Evolutionary conservation across 2,329 filamentous ascomycete genomes (phyloP).

Genomic region (Hyphodiscus sp.): DNA sequence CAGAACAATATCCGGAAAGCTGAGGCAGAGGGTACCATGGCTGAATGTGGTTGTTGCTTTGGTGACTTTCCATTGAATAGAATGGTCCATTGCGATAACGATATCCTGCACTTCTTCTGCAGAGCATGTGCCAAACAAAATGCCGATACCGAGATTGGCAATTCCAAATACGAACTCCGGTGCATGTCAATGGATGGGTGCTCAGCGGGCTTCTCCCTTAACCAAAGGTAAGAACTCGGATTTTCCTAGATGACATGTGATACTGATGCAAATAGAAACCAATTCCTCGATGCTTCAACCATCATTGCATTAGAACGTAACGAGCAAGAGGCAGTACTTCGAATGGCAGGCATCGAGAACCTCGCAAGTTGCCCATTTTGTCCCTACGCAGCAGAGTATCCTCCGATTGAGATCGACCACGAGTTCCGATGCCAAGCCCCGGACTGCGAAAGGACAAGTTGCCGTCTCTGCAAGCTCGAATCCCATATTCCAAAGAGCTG

Average conservation of each 20-base stretch:
- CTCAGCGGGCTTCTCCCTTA: constrained; percentile 48
- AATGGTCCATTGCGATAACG: constrained; percentile 59
- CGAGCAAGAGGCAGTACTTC: constrained; percentile 63
- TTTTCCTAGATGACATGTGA: neutral
- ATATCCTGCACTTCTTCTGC: constrained; percentile 56
- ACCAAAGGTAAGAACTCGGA: constrained; percentile 47
- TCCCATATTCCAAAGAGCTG: constrained; percentile 71
- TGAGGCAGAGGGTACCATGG: constrained; percentile 43
- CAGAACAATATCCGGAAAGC: constrained; percentile 37
- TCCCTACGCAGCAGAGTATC: constrained; percentile 69
- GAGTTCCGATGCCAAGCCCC: constrained; percentile 68
- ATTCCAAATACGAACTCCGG: constrained; percentile 57
- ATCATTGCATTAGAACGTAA: constrained; percentile 60
- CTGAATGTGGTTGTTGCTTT: constrained; percentile 71
- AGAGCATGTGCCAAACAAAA: constrained; percentile 55
- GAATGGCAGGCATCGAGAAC: constrained; percentile 63
- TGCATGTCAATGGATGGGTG: constrained; percentile 71
- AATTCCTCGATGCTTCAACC: constrained; percentile 47
- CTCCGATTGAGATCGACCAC: constrained; percentile 57
- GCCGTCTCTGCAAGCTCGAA: constrained; percentile 59
- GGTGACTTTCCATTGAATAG: constrained; percentile 58
- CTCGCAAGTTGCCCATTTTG: constrained; percentile 77
- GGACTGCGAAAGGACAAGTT: constrained; percentile 57
- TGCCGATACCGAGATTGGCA: constrained; percentile 62
- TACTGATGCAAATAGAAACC: constrained; percentile 17